These are phyloP conservation scores for Magnusiomyces ingens DNA, from an alignment of 1,139 yeast genomes.

Conservation along the genomic window DNA sequence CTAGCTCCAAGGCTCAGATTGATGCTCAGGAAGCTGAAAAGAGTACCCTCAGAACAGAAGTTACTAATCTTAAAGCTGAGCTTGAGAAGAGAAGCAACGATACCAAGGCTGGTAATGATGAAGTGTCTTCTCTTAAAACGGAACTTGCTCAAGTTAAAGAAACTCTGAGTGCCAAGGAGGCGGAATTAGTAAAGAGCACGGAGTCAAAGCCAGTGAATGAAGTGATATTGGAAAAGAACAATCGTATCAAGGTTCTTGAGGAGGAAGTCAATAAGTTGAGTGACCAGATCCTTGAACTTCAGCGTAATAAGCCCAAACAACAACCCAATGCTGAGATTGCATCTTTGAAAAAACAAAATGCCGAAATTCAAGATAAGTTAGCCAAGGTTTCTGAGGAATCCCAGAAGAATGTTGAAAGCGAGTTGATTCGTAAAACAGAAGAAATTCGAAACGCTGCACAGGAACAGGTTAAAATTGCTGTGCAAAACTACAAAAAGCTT, in stretches of 20 bases:
- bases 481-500: no score
- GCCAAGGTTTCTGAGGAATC: background rate
- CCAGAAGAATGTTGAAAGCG: constrained; percentile 5
- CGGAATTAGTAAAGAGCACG: background rate
- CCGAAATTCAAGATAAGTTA: background rate
- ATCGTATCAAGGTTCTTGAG: constrained; percentile 25
- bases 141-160: background rate
- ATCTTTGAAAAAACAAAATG: background rate
- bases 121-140: background rate
- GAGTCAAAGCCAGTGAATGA: constrained; percentile 6
- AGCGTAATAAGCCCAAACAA: constrained; percentile 6
- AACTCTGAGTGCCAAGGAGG: constrained; percentile 18
- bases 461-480: no score
- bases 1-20: constrained; percentile 7
- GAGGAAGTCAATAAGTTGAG: constrained; percentile 22
- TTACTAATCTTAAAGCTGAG: constrained; percentile 19
- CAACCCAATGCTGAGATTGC: constrained; percentile 7
- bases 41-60: constrained; percentile 11
- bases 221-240: constrained; percentile 21
- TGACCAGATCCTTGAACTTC: constrained; percentile 22
- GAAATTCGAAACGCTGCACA: no score
- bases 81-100: constrained; percentile 16
- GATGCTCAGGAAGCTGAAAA: constrained; percentile 14
- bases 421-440: background rate
- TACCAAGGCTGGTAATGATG: background rate